These are phyloP conservation scores for Paspalum notatum DNA, from an alignment of 176 grass and related monocot species.

Conservation along the genomic window DNA sequence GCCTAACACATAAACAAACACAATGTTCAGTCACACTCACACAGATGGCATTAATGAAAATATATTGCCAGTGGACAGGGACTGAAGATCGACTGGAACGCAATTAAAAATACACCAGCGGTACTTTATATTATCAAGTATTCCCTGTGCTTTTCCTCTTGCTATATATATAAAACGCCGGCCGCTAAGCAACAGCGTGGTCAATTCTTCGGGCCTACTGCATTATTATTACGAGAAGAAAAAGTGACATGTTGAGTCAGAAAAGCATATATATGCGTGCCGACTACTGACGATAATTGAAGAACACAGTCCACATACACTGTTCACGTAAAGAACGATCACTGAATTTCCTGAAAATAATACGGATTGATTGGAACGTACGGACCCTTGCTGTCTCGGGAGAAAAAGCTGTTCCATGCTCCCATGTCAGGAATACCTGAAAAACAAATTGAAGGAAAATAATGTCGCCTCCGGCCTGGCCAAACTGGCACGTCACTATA, in stretches of 20 bases:
- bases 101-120: not conserved
- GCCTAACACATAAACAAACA: constrained; percentile 8
- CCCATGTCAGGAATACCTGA: not conserved
- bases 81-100: not conserved
- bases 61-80: not conserved
- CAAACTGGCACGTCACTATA: not conserved
- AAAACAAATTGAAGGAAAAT: too few species aligned
- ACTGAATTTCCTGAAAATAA: not conserved
- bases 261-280: not conserved
- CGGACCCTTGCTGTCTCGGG: not conserved
- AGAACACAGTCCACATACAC: not conserved
- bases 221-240: not conserved
- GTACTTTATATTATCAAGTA: too few species aligned
- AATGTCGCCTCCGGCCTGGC: too few species aligned
- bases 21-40: not conserved
- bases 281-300: not conserved
- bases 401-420: not conserved
- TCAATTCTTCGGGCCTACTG: not conserved
- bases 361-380: not conserved
- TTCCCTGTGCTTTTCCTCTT: not conserved
- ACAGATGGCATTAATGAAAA: not conserved
- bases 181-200: not conserved
- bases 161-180: not conserved
- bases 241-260: not conserved
- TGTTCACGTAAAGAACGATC: not conserved